These are phyloP conservation scores for Cladobotryum mycophilum DNA, from an alignment of 2,329 filamentous ascomycete species.

Conservation along the genomic window DNA sequence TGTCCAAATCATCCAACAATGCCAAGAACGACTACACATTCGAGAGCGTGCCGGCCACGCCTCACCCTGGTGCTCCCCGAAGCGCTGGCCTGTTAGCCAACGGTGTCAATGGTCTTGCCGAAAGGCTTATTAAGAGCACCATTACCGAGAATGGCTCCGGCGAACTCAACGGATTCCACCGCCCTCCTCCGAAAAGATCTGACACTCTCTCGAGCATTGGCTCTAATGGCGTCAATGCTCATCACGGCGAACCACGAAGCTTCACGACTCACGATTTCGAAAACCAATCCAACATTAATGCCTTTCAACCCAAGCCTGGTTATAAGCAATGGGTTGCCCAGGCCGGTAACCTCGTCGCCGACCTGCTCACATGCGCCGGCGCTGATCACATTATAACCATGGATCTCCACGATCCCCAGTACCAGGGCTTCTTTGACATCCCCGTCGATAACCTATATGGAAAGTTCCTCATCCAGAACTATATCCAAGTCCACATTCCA, in stretches of 20 bases:
- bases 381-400: constrained; percentile 97
- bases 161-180: constrained; percentile 28
- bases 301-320: constrained; percentile 74
- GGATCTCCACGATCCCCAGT: constrained; percentile 93
- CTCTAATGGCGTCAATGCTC: constrained; percentile 32
- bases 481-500: constrained; percentile 74
- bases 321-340: constrained; percentile 99
- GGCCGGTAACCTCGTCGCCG: constrained; percentile 88
- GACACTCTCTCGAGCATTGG: constrained; percentile 29
- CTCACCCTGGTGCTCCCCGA: constrained; percentile 63
- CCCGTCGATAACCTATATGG: constrained; percentile 97
- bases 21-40: constrained; percentile 69
- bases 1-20: constrained; percentile 59
- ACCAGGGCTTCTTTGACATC: constrained; percentile 98
- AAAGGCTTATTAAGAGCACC: constrained; percentile 63
- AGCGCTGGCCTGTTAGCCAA: constrained; percentile 56
- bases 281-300: constrained; percentile 49
- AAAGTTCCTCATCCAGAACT: constrained; percentile 63
- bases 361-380: constrained; percentile 89
- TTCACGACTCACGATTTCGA: constrained; percentile 61
- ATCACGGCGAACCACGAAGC: constrained; percentile 38
- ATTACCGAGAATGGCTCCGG: constrained; percentile 39
- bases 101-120: constrained; percentile 63
- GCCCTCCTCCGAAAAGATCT: constrained; percentile 27
- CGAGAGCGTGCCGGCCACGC: constrained; percentile 85